phyloP scores from a whole-genome alignment of 2,329 filamentous ascomycete species.

The Phyllosticta paracitricarpa region DNA sequence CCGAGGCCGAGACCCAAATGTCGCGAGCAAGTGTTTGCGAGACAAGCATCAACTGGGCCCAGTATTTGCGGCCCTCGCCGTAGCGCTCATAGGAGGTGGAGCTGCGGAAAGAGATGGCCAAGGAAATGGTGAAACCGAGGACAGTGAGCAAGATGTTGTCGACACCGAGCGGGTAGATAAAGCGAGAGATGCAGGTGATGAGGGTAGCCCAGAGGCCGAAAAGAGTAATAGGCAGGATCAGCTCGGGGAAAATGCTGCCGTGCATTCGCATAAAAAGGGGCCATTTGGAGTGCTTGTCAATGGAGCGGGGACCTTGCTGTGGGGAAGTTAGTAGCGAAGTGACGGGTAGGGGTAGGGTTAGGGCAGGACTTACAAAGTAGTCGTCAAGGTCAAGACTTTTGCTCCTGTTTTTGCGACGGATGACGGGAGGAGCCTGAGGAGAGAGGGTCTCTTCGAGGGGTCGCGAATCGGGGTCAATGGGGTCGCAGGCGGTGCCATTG shows the following conservation, averaged over 20 bases:
- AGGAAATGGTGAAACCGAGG: constrained; percentile 70
- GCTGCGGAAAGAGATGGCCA: constrained; percentile 67
- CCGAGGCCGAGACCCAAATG: constrained; percentile 70
- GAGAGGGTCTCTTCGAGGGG: constrained; percentile 5
- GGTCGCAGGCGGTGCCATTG: constrained; percentile 2
- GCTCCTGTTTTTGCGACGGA: constrained; percentile 17
- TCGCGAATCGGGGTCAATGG: constrained; percentile 2
- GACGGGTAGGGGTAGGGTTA: constrained; percentile 13
- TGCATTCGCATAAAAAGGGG: constrained; percentile 67
- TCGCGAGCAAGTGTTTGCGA: constrained; percentile 54
- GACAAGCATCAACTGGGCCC: constrained; percentile 45
- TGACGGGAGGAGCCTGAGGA: neutral
- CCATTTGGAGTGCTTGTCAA: constrained; percentile 66
- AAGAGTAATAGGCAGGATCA: constrained; percentile 58
- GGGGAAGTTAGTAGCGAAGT: neutral
- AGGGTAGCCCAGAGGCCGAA: constrained; percentile 55
- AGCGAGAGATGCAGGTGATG: constrained; percentile 45
- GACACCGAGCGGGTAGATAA: constrained; percentile 44
- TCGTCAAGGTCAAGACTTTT: constrained; percentile 40
- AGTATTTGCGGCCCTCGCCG: constrained; percentile 53
- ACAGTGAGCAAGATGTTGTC: constrained; percentile 63
- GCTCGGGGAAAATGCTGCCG: constrained; percentile 63
- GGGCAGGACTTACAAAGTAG: constrained; percentile 43
- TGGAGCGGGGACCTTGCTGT: constrained; percentile 50
- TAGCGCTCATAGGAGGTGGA: constrained; percentile 66